These are phyloP conservation scores for Coemansia reversa DNA, from an alignment of 192 early-diverging fungal genomes.

Conservation along the genomic window DNA sequence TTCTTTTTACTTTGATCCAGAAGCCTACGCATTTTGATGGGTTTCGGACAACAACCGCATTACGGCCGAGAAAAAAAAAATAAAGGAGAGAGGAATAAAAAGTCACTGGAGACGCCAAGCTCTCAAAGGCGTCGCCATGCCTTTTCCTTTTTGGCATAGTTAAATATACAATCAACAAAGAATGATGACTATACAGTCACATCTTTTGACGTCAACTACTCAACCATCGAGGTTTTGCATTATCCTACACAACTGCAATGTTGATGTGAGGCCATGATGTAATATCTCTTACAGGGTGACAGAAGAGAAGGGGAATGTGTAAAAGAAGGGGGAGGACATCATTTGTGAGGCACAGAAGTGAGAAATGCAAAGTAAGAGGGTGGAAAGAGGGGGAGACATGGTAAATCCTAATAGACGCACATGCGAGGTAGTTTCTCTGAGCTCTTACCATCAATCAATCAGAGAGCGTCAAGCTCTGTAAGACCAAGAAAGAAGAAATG, in stretches of 20 bases:
- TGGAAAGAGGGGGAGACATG: background rate
- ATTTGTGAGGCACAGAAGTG: background rate
- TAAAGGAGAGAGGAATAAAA: background rate
- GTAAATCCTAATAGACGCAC: conserved; percentile 1
- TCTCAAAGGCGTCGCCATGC: background rate
- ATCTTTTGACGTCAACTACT: background rate
- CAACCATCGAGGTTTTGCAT: background rate
- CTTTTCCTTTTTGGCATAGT: background rate
- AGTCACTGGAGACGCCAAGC: background rate
- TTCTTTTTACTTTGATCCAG: background rate
- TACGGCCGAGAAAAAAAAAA: background rate
- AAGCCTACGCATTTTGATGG: background rate
- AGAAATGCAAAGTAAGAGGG: background rate
- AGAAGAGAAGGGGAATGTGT: background rate
- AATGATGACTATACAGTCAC: background rate
- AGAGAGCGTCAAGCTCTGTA: background rate
- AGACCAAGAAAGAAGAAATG: background rate
- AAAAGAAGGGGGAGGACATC: too few species aligned
- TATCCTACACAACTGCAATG: background rate
- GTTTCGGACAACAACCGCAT: background rate
- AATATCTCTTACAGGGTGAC: background rate
- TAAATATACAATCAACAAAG: background rate
- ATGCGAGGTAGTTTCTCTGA: background rate
- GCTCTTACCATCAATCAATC: background rate
- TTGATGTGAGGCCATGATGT: background rate